Conservation (phyloP, 805 yeast species). For the Clavispora carvajalis region DNA sequence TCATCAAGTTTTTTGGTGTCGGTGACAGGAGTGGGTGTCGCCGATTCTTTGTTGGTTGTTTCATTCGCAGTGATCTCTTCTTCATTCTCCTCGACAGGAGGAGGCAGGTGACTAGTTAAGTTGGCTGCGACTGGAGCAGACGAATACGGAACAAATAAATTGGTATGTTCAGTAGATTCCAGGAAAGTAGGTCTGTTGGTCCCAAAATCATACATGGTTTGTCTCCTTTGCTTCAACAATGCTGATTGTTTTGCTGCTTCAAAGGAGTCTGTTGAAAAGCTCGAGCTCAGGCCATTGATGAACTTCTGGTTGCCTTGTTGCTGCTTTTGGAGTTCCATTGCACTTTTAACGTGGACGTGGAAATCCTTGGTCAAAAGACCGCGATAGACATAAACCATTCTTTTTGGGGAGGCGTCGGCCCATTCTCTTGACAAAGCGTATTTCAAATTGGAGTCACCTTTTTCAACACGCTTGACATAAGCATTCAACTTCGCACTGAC, state of each 20-base stretch:
- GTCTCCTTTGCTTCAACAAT: slow-evolving; percentile 41
- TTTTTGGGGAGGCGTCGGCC: slow-evolving; percentile 85
- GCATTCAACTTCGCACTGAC: slow-evolving; percentile 82
- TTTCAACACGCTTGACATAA: slow-evolving; percentile 78
- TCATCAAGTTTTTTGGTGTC: slow-evolving; percentile 11
- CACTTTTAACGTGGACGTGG: slow-evolving; percentile 62
- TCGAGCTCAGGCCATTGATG: slow-evolving; percentile 4
- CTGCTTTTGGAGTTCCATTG: slow-evolving; percentile 48
- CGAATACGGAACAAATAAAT: slow-evolving; percentile 59
- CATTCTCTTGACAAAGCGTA: slow-evolving; percentile 81
- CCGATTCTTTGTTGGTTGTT: slow-evolving; percentile 1
- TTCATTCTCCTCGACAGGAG: background rate
- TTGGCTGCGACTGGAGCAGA: slow-evolving; percentile 78
- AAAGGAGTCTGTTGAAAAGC: slow-evolving; percentile 20
- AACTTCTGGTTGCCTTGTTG: slow-evolving; percentile 5
- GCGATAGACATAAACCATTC: slow-evolving; percentile 85
- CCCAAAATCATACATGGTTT: slow-evolving; percentile 50
- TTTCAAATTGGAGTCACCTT: slow-evolving; percentile 67
- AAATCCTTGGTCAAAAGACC: slow-evolving; percentile 74
- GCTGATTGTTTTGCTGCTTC: slow-evolving; percentile 33
- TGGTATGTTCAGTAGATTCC: slow-evolving; percentile 36
- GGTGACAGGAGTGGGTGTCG: slow-evolving; percentile 2
- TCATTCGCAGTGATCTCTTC: slow-evolving; percentile 7
- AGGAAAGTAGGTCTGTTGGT: slow-evolving; percentile 38
- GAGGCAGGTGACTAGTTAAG: slow-evolving; percentile 23